These are phyloP conservation scores for Spencermartinsiella europaea DNA, from an alignment of 805 yeast species.

Conservation along the genomic window DNA sequence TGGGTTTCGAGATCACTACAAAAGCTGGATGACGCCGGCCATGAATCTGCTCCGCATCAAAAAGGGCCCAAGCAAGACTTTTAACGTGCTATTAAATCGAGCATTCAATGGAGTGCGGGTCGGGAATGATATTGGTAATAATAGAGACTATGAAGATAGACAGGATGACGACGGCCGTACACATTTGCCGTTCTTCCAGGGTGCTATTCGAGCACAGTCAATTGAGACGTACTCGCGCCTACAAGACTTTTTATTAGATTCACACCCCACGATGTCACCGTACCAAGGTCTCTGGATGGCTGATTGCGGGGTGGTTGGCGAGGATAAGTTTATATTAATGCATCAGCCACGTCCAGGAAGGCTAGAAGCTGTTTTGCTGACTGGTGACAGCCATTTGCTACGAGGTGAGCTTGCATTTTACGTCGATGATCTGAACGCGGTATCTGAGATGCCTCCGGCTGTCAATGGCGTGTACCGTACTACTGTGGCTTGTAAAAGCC, in stretches of 20 bases:
- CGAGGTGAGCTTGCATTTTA: slow-evolving; percentile 26
- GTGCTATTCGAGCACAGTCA: slow-evolving; percentile 16
- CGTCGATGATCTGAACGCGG: slow-evolving; percentile 18
- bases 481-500: slow-evolving; percentile 4
- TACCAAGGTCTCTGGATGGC: slow-evolving; percentile 29
- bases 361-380: slow-evolving; percentile 28
- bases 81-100: background rate
- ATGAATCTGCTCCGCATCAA: background rate
- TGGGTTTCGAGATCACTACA: slow-evolving; percentile 19
- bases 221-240: slow-evolving; percentile 24
- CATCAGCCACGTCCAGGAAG: slow-evolving; percentile 23
- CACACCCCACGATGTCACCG: slow-evolving; percentile 12
- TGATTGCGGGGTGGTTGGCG: slow-evolving; percentile 17
- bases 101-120: background rate
- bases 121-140: slow-evolving; percentile 17
- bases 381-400: slow-evolving; percentile 24
- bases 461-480: slow-evolving; percentile 1
- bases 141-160: slow-evolving; percentile 14
- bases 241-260: slow-evolving; percentile 8
- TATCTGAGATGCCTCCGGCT: background rate
- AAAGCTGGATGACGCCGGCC: background rate
- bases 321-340: slow-evolving; percentile 21
- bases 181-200: too few species aligned
- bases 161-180: background rate
- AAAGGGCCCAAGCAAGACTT: background rate